phyloP scores from a whole-genome alignment of 352 stramenopile species.

The Globisporangium emineosum region DNA sequence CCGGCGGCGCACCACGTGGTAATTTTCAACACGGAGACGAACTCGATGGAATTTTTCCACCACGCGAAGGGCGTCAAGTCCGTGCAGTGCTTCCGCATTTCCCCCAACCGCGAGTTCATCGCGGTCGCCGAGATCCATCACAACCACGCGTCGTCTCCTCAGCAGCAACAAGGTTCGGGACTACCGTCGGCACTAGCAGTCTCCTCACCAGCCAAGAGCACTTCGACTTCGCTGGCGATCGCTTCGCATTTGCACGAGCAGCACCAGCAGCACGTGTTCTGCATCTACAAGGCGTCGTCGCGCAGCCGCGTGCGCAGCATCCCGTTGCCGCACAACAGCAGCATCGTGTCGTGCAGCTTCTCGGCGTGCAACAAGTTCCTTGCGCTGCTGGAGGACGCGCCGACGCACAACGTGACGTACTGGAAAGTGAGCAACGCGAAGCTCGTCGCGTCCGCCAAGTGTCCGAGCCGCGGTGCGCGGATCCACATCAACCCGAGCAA shows the following conservation, averaged over 20 bases:
- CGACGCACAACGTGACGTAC: slow-evolving; percentile 68
- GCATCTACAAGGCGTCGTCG: slow-evolving; percentile 59
- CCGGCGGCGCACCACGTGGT: slow-evolving; percentile 61
- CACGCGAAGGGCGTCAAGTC: slow-evolving; percentile 43
- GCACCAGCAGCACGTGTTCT: slow-evolving; percentile 45
- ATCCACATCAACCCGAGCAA: slow-evolving; percentile 75
- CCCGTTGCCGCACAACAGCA: slow-evolving; percentile 45
- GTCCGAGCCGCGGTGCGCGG: slow-evolving; percentile 54
- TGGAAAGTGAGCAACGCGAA: slow-evolving; percentile 82
- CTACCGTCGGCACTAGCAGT: no score
- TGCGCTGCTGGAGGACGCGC: slow-evolving; percentile 64
- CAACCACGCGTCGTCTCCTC: slow-evolving; percentile 15
- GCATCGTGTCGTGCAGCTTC: slow-evolving; percentile 64
- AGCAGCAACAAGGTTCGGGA: neutral
- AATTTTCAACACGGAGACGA: slow-evolving; percentile 57
- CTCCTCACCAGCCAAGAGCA: slow-evolving; percentile 9
- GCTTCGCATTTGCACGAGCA: slow-evolving; percentile 20
- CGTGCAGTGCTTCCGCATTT: slow-evolving; percentile 68
- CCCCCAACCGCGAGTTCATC: slow-evolving; percentile 63
- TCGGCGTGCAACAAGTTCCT: slow-evolving; percentile 78
- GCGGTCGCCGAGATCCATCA: slow-evolving; percentile 62
- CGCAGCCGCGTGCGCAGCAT: slow-evolving; percentile 45
- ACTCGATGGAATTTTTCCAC: slow-evolving; percentile 73
- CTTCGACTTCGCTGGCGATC: slow-evolving; percentile 11
- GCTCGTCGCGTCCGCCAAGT: slow-evolving; percentile 64